Base-by-base conservation (phyloP, 2,329 filamentous ascomycete genomes). In the Botrytis pseudocinerea region DNA sequence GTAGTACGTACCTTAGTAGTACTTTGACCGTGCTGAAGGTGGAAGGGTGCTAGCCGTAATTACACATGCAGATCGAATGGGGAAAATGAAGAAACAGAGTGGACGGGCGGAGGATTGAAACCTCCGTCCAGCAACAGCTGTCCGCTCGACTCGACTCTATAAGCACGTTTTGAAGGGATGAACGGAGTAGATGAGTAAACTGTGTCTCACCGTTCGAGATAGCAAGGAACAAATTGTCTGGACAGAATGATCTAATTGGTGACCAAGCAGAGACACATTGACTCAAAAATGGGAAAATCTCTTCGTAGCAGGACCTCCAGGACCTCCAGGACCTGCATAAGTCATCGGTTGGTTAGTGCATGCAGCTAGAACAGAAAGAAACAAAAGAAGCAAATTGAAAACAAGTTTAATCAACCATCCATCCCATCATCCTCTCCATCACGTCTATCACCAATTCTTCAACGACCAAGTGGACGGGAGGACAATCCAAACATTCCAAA, bases 21-120 rank as follows among this genome's bases (percentile, higher is more conserved):
- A 18, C 16, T 20, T 14, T 42, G 40, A 14, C n/a, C 60, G 42
- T 8, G 38, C 25, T 40, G 25, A 42, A 42, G 38, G 38, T 42
- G 25, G 35, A 62, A 62, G 38, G n/a, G 38, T 62, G 16, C 25
- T 9, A 48, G 46, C 63, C 42, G 63, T 65, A 48, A 35, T 63
- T 65, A 48, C 22, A 25, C 8, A 7, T 44, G 44, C 42, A 65
- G 63, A 65, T 65, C 28, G 20, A 51, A 65, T 51, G 28, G 63
- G 28, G 63, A 65, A 65, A 61, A 46, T 4, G 16, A 22, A 1
- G 6, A 10, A 64, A 22, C 62, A 16, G 5, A 32, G n/a, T 28
- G 62, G 42, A 65, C 42, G 42, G 42, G 62, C 28, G 42, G 42
- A 32, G 62, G 46, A 64, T 9, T 22, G n/a, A 64, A 64, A 64